phyloP scores from a whole-genome alignment of 768 basidiomycete species.

The Vishniacozyma victoriae region DNA sequence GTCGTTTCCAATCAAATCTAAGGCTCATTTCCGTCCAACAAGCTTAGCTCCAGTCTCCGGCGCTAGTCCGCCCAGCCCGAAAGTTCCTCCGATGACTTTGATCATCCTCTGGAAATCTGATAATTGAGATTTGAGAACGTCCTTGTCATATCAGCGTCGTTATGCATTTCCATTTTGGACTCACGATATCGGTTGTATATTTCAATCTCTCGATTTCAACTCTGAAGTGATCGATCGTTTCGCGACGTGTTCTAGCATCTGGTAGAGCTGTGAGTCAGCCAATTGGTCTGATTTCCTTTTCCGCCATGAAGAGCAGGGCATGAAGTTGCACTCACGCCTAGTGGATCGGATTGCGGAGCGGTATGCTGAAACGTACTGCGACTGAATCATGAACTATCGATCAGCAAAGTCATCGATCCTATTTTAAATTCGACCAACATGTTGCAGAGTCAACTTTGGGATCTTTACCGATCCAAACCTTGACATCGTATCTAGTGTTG shows the following conservation, averaged over 20 bases:
- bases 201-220: conserved; percentile 38
- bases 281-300: not conserved
- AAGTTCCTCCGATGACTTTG: conserved; percentile 36
- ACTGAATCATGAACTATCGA: conserved; percentile 40
- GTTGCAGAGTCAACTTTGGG: conserved; percentile 17
- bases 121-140: conserved; percentile 25
- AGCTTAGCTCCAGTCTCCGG: conserved; percentile 19
- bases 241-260: conserved; percentile 33
- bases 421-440: conserved; percentile 20
- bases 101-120: conserved; percentile 34
- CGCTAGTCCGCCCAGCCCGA: conserved; percentile 30
- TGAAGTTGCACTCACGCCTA: conserved; percentile 36
- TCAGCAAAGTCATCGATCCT: not conserved
- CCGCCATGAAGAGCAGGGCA: not conserved
- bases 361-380: conserved; percentile 38
- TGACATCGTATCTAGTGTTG: not conserved
- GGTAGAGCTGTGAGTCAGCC: conserved; percentile 29
- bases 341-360: conserved; percentile 39
- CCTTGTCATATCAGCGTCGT: conserved; percentile 14
- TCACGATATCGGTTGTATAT: conserved; percentile 31
- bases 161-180: conserved; percentile 3
- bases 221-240: conserved; percentile 42
- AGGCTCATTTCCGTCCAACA: conserved; percentile 14
- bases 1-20: not conserved
- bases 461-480: conserved; percentile 2